Evolutionary conservation across 2,329 filamentous ascomycete genomes (phyloP).

Genomic region (Cyanodermella asteris): DNA sequence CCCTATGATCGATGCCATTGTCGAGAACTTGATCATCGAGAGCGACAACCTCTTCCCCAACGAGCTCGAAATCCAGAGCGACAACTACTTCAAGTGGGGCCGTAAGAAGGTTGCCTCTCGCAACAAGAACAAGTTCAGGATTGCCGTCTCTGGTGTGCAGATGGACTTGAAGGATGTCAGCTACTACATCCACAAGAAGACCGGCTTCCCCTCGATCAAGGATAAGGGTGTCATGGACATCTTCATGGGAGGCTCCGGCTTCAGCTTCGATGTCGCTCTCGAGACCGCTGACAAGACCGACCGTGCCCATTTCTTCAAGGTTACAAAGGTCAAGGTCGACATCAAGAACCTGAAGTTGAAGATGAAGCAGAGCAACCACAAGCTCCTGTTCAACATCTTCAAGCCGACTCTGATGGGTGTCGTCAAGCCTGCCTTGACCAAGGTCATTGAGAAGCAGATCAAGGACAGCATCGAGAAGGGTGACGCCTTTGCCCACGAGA

Average conservation of each 20-base stretch:
- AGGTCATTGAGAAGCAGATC: slow-evolving; percentile 74
- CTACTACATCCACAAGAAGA: slow-evolving; percentile 88
- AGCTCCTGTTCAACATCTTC: slow-evolving; percentile 64
- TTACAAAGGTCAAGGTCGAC: slow-evolving; percentile 69
- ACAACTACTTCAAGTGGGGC: slow-evolving; percentile 90
- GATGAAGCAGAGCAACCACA: slow-evolving; percentile 86
- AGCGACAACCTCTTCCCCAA: slow-evolving; percentile 95
- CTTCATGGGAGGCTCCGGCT: slow-evolving; percentile 63
- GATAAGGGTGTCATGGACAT: slow-evolving; percentile 81
- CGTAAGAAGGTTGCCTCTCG: slow-evolving; percentile 69
- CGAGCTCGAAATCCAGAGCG: slow-evolving; percentile 63
- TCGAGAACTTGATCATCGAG: slow-evolving; percentile 90
- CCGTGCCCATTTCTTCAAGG: slow-evolving; percentile 72
- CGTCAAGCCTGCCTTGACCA: slow-evolving; percentile 64
- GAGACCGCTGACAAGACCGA: slow-evolving; percentile 60
- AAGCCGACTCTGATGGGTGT: slow-evolving; percentile 74
- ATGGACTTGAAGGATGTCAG: slow-evolving; percentile 74
- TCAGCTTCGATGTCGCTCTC: slow-evolving; percentile 80
- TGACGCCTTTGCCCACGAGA: slow-evolving; percentile 49
- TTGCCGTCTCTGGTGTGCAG: slow-evolving; percentile 75
- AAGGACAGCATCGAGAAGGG: slow-evolving; percentile 58
- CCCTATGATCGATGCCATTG: slow-evolving; percentile 55
- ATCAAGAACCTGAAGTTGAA: slow-evolving; percentile 70
- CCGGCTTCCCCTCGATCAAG: slow-evolving; percentile 71
- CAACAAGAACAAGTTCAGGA: slow-evolving; percentile 64